Base-by-base conservation (phyloP, 1,139 yeast species). In the Hanseniaspora sp. region DNA sequence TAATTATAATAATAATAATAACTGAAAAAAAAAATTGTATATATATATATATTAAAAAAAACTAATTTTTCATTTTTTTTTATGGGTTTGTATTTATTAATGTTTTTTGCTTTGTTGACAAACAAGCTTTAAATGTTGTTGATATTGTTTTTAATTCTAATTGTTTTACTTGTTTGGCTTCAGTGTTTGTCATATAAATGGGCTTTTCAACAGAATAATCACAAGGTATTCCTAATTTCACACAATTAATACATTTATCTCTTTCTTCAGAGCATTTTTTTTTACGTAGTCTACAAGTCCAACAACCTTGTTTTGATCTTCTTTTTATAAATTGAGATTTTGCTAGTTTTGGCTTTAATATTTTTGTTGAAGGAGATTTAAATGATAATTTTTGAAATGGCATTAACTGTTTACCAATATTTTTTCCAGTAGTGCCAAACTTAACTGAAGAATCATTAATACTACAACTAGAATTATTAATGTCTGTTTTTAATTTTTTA, bases 201-300 rank as follows among this genome's bases (percentile, higher is more conserved):
- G 92, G 92, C 58, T 78, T 71, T 12, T 7, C 67, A 0, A 55
- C 57, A 31, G 65, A 66, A 53, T 78, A 77, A 41, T 77, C 78
- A 63, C 86, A 81, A 8, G 61, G 61, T 40, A 81, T 64, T 7
- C 75, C 74, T 39, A 81, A 68, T 57, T 82, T 67, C 3, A 61
- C 58, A 64, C 87, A 81, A 60, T 78, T 80, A 13, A 66, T 63
- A 62, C 87, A 81, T 11, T 58, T 61, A 0, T 86, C 85, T 58
- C 69, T 74, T 58, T 79, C 80, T 61, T 80, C 85, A 0, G 82
- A 74, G 60, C 87, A 81, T 57, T 81, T 75, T 62, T 81, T 81
- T 61, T 81, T 80, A 48, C 87, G 73, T 29, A 80, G 67, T 57
- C 86, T 64, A 62, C 86, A 81, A 6, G 83, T 81, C 86, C 86